Conservation (phyloP, 495 filamentous ascomycete genomes). For the Penicillium salamii region DNA sequence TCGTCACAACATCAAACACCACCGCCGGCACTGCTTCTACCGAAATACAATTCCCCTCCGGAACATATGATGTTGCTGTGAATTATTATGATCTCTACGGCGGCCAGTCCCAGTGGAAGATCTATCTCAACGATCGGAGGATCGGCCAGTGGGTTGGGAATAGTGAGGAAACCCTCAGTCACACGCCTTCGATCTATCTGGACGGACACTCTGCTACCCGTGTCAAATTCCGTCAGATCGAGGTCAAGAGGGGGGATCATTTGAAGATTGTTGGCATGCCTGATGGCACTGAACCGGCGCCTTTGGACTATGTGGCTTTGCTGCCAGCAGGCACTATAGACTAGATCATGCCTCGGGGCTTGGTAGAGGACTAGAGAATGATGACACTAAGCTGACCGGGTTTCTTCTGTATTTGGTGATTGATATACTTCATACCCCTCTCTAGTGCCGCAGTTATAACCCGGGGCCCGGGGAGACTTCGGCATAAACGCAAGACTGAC, state of each 20-base stretch:
- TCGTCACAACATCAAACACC: constrained; percentile 47
- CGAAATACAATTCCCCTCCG: constrained; percentile 43
- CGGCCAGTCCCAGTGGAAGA: constrained; percentile 51
- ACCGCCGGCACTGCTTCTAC: constrained; percentile 49
- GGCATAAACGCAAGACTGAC: too few species aligned
- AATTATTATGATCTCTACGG: constrained; percentile 63
- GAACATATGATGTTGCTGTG: constrained; percentile 60
- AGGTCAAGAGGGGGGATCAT: constrained; percentile 51
- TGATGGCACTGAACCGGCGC: constrained; percentile 59
- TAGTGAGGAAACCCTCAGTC: constrained; percentile 52
- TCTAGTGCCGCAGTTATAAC: too few species aligned
- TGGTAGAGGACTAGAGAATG: too few species aligned
- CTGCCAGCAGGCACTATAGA: constrained; percentile 60
- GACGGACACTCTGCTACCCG: constrained; percentile 64
- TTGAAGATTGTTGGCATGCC: constrained; percentile 58
- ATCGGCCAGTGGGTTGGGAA: constrained; percentile 59
- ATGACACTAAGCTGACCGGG: too few species aligned
- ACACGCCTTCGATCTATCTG: constrained; percentile 52
- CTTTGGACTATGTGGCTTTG: constrained; percentile 64
- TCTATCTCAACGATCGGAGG: constrained; percentile 49
- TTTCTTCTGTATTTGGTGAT: too few species aligned
- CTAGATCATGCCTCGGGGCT: too few species aligned
- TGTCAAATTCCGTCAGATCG: constrained; percentile 53
- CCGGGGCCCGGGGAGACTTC: too few species aligned
- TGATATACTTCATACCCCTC: too few species aligned